Base-by-base conservation (phyloP, 768 basidiomycete species). In the Boletellus emodensis region DNA sequence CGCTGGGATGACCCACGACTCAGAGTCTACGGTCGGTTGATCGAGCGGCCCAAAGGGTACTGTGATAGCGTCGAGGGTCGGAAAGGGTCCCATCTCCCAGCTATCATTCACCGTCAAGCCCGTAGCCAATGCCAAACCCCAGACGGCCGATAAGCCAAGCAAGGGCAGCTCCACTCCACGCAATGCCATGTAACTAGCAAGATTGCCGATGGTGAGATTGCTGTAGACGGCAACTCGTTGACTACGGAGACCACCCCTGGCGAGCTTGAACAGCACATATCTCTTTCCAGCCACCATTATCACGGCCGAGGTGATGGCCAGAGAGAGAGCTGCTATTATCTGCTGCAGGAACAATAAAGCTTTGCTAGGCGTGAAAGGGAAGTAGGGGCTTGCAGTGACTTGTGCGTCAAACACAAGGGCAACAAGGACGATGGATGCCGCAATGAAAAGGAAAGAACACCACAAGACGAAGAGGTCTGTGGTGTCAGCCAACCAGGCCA, bases 211-310 rank as follows among this genome's bases (percentile, higher is more conserved):
- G 14, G 55, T 45, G 14, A 48, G 34, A 14, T 42, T 47, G 33
- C 40, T 24, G 26, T 60, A 57, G 15, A 62, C 12, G 3, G 49
- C 51, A 3, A 59, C 47, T 30, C 49, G 51, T 40, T 38, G 47
- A 39, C 57, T 48, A 15, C 44, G 49, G 6, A 62, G 14, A n/a
- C 54, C 57, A 14, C 28, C 52, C 20, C 22, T 41, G 4, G 42
- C 22, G 33, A 59, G 44, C 22, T 54, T 56, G 52, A 48, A 48
- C 32, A 63, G 48, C 9, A 57, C 51, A 32, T 57, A 60, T 24
- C 58, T 51, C 18, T 51, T 57, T 20, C 61, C 54, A 0, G 42
- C 44, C 5, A 62, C 43, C 45, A 60, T 44, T 26, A 26, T 26
- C 24, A 26, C 24, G 24, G 24, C 24, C 24, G 24, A 26, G 24